phyloP scores from a whole-genome alignment of 495 filamentous ascomycete genomes.

The Hypoxylon lienhwacheense region DNA sequence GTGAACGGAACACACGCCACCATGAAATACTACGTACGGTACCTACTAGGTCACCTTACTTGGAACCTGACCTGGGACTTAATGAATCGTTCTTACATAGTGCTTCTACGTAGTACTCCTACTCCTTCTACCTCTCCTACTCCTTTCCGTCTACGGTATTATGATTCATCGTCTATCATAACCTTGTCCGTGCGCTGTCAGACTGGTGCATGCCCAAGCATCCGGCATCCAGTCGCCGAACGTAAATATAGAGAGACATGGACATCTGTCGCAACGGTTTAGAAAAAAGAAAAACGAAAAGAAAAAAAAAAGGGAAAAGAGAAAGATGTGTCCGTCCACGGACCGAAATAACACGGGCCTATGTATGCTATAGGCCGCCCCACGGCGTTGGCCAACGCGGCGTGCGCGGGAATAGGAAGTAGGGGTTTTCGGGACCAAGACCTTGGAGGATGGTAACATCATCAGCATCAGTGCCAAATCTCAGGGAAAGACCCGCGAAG shows the following conservation, averaged over 20 bases:
- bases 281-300: too few relatives aligned
- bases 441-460: conserved; percentile 10
- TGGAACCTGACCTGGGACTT: conserved; percentile 13
- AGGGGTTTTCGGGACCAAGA: conserved; percentile 19
- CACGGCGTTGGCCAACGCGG: conserved; percentile 5
- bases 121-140: too few relatives aligned
- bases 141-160: not conserved
- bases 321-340: conserved; percentile 5
- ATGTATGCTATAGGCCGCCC: not conserved
- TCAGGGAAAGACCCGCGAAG: conserved; percentile 2
- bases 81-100: conserved; percentile 29
- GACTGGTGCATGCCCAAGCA: conserved; percentile 14
- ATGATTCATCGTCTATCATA: conserved; percentile 22
- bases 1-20: conserved; percentile 25
- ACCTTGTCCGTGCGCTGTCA: conserved; percentile 17
- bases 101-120: too few relatives aligned
- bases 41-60: conserved; percentile 20
- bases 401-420: conserved; percentile 10
- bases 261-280: conserved; percentile 16
- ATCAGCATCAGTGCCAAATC: conserved; percentile 14
- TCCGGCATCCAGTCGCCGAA: conserved; percentile 1
- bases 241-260: too few relatives aligned
- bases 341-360: conserved; percentile 7
- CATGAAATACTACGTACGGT: conserved; percentile 23
- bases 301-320: too few relatives aligned